Evolutionary conservation across 2,329 filamentous ascomycete species (phyloP).

Genomic region (Mariannaea sp.): DNA sequence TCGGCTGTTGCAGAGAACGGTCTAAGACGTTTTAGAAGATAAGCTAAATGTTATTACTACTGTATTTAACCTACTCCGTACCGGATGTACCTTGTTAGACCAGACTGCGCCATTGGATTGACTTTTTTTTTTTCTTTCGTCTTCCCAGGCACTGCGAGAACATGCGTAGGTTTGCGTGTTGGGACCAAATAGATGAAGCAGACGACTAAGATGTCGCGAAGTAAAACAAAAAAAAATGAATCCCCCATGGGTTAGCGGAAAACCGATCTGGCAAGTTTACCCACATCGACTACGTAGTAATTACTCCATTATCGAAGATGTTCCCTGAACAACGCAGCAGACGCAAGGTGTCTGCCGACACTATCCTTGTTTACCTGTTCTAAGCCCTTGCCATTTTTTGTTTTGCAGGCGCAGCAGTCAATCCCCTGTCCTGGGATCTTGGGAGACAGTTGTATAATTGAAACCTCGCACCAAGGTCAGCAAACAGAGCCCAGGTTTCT

Average conservation of each 20-base stretch:
- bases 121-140: too few species aligned
- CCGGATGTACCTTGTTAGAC: too few species aligned
- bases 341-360: background rate
- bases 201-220: background rate
- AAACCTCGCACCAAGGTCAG: too few species aligned
- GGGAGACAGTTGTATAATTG: too few species aligned
- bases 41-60: conserved; percentile 16
- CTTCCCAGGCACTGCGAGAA: background rate
- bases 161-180: background rate
- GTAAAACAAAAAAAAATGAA: background rate
- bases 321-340: background rate
- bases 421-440: too few species aligned
- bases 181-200: background rate
- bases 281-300: too few species aligned
- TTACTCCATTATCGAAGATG: background rate
- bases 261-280: too few species aligned
- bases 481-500: too few species aligned
- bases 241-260: too few species aligned
- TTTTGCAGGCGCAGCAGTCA: too few species aligned
- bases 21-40: conserved; percentile 8
- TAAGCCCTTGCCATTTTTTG: too few species aligned
- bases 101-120: too few species aligned
- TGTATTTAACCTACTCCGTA: conserved; percentile 12
- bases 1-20: background rate
- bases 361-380: background rate